phyloP scores from a whole-genome alignment of 441 rosid genomes.

The Macaranga tanarius region DNA sequence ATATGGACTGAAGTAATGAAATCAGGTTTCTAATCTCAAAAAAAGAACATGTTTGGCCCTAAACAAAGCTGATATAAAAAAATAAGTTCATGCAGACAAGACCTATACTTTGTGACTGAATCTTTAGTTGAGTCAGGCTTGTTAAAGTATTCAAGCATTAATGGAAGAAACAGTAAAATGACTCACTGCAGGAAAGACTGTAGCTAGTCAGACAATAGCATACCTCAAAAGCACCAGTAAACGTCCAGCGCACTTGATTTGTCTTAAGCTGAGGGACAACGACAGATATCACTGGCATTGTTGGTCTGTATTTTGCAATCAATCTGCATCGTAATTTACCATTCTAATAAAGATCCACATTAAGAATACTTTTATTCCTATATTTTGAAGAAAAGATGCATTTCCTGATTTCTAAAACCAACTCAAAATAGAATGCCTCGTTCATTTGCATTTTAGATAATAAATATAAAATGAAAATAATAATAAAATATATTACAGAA shows the following conservation, averaged over 20 bases:
- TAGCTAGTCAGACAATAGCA: neutral
- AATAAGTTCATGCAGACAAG: neutral
- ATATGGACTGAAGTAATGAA: neutral
- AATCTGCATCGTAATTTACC: slow-evolving; percentile 39
- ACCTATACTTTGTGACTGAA: too few species aligned
- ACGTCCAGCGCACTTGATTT: slow-evolving; percentile 77
- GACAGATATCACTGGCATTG: slow-evolving; percentile 78
- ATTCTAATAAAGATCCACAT: neutral
- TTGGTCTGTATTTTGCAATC: slow-evolving; percentile 80
- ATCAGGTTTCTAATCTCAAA: neutral
- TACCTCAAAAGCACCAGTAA: slow-evolving; percentile 84
- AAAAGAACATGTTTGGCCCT: neutral
- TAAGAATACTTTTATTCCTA: too few species aligned
- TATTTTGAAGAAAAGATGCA: too few species aligned
- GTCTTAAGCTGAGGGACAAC: slow-evolving; percentile 79
- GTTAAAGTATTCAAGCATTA: too few species aligned
- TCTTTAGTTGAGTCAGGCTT: too few species aligned
- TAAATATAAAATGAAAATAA: neutral
- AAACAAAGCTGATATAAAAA: neutral
- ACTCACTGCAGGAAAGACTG: too few species aligned
- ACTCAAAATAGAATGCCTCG: neutral
- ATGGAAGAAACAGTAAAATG: neutral
- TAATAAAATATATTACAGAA: slow-evolving; percentile 16
- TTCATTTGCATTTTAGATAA: neutral
- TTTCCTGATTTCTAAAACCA: neutral